Evolutionary conservation across 2,329 filamentous ascomycete species (phyloP).

Genomic region (Pyricularia pennisetigena): DNA sequence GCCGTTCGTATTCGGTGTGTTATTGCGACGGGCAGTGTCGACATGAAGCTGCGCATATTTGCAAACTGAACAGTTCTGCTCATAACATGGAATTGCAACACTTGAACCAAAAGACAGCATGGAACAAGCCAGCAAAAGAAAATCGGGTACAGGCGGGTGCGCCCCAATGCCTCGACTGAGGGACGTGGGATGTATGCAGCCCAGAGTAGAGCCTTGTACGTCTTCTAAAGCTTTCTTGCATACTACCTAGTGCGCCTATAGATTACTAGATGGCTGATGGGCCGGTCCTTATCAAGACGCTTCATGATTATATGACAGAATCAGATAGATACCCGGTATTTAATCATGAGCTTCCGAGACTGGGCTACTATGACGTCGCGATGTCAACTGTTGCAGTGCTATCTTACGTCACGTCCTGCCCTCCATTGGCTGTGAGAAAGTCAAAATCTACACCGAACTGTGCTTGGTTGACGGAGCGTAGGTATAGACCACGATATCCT

Average conservation of each 20-base stretch:
- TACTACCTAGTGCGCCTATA: background rate
- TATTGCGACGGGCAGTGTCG: slow-evolving; percentile 79
- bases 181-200: background rate
- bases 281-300: background rate
- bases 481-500: slow-evolving; percentile 51
- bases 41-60: slow-evolving; percentile 71
- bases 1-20: slow-evolving; percentile 69
- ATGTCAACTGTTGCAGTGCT: background rate
- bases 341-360: slow-evolving; percentile 8
- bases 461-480: slow-evolving; percentile 49
- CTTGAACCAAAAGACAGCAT: background rate
- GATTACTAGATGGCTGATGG: background rate
- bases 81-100: background rate
- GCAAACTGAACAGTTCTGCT: slow-evolving; percentile 33
- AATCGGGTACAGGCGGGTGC: background rate
- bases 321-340: slow-evolving; percentile 17
- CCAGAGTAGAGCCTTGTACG: background rate
- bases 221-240: background rate
- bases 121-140: background rate
- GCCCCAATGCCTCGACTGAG: background rate
- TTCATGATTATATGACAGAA: slow-evolving; percentile 11
- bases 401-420: background rate
- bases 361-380: background rate
- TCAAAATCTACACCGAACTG: slow-evolving; percentile 51
- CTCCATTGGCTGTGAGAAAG: slow-evolving; percentile 41